Evolutionary conservation across 768 basidiomycete species (phyloP), one percentile per base, ranked within the genome.

Genomic region (Amanita exitialis): DNA sequence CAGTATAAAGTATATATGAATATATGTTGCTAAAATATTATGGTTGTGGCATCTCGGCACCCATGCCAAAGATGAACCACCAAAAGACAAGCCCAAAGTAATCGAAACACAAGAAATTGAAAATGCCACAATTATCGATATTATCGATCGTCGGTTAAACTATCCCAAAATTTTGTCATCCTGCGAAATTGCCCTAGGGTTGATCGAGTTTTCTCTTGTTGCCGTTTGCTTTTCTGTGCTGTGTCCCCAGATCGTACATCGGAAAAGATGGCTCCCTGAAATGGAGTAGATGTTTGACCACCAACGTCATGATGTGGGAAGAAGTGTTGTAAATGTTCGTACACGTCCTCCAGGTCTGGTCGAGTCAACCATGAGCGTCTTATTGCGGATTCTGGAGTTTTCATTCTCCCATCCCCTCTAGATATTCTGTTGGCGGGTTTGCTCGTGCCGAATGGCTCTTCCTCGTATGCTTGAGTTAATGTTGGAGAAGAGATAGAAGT

Each of bases 271-370:
- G 15, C 20, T 13, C 7, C 53, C 10, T 28, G 68, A 25, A 76
- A 71, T 51, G 86, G 79, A 47, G 87, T 79, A 54, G 95, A 77
- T 1, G 87, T 85, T 59, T 86, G 82, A 62, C 96, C 32, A 32
- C 13, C 91, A 46, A 96, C 77, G 60, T 95, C 83, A 62, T 90
- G 86, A 51, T 83, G 76, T 13, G 92, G 92, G 72, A 97, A 97
- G 68, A 84, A 95, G 35, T 78, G 77, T 52, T 90, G 81, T 13
- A 97, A 71, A 50, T 86, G 73, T 34, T 89, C 79, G 61, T 87
- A 84, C 30, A 96, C 83, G 52, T 84, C 82, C 59, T 89, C 86
- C 2, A 86, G 75, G 44, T 75, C 73, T 6, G 91, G 91, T 58
- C 89, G 81, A 58, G 58, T 62, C 56, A 44, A 32, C 49, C 50